These are phyloP conservation scores for Porphyra umbilicalis DNA, from an alignment of 31 red algal species.

Conservation along the genomic window DNA sequence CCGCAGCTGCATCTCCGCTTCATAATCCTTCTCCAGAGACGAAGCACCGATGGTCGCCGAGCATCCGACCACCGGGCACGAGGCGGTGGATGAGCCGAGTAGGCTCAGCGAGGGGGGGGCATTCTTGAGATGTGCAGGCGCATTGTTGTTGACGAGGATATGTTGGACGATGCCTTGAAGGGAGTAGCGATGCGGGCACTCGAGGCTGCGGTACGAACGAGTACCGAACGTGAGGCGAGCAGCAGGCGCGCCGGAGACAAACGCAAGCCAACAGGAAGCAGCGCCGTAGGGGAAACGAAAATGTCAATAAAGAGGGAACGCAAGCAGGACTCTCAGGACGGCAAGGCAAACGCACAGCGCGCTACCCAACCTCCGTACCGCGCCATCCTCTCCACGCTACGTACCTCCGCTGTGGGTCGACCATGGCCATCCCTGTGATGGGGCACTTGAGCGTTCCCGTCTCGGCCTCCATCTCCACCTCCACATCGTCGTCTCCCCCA, in stretches of 20 bases:
- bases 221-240: too few relatives aligned
- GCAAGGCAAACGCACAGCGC: too few relatives aligned
- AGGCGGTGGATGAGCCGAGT: background rate
- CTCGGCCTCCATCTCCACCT: background rate
- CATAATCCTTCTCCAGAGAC: background rate
- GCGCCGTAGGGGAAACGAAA: too few relatives aligned
- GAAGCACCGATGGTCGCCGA: background rate
- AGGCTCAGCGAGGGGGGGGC: background rate
- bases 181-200: background rate
- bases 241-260: too few relatives aligned
- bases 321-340: too few relatives aligned
- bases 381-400: too few relatives aligned
- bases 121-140: background rate
- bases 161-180: background rate
- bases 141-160: background rate
- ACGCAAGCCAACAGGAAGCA: too few relatives aligned
- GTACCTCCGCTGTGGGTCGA: background rate
- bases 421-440: background rate
- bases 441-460: background rate
- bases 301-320: too few relatives aligned
- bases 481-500: background rate
- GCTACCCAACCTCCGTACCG: too few relatives aligned
- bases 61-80: background rate
- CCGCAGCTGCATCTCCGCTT: background rate
- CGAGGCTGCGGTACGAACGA: background rate